These are phyloP conservation scores for Carpinus viminea DNA, from an alignment of 306 rosid genomes.

Conservation along the genomic window DNA sequence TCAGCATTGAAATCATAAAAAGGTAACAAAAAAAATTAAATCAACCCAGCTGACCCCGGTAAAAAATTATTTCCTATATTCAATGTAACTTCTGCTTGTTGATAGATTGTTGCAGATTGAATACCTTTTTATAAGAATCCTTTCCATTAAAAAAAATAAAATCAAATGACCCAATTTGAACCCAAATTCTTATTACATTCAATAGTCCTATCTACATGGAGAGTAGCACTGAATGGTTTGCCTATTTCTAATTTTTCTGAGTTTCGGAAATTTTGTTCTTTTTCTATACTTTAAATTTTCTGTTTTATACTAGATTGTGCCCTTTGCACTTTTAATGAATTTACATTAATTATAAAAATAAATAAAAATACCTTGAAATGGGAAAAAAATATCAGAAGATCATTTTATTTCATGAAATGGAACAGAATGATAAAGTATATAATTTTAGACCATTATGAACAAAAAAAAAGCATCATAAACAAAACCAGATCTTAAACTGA, in stretches of 20 bases:
- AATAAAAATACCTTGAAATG: conserved; percentile 5
- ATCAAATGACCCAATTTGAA: background rate
- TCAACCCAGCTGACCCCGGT: background rate
- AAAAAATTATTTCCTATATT: background rate
- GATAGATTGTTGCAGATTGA: background rate
- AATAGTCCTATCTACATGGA: background rate
- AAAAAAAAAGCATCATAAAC: background rate
- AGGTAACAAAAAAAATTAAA: background rate
- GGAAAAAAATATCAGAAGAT: background rate
- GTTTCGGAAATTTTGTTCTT: too few species aligned
- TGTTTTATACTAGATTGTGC: too few species aligned
- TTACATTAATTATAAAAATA: too few species aligned
- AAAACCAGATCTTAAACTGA: conserved; percentile 14
- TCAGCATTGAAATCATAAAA: conserved; percentile 11
- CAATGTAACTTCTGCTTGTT: background rate
- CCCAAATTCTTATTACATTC: background rate
- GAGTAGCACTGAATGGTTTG: too few species aligned
- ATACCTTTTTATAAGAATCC: background rate
- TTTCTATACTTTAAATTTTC: too few species aligned
- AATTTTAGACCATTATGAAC: conserved; percentile 7
- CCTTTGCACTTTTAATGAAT: too few species aligned
- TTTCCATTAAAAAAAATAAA: background rate
- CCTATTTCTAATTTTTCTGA: too few species aligned
- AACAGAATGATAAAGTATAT: conserved; percentile 1
- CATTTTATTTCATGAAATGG: background rate